phyloP scores from a whole-genome alignment of 2,329 filamentous ascomycete genomes.

The Macroventuria anomochaeta region DNA sequence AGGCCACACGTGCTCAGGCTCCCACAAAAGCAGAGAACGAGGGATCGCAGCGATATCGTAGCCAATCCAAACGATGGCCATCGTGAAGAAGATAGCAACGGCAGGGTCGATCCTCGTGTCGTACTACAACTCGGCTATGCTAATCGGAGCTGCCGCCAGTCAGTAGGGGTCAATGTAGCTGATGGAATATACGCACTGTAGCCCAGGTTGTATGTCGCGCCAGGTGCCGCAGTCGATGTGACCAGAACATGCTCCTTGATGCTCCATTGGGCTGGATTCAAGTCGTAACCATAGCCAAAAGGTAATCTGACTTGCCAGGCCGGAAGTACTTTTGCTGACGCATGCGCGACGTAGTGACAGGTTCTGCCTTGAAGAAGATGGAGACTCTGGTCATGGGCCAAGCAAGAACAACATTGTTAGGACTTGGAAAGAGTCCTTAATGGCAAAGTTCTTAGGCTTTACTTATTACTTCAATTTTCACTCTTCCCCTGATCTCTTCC shows the following conservation, averaged over 20 bases:
- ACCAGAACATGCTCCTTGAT: conserved; percentile 65
- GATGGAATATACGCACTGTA: no score
- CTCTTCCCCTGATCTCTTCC: no score
- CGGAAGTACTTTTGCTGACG: conserved; percentile 60
- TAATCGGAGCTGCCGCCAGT: conserved; percentile 47
- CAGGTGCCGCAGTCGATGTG: conserved; percentile 53
- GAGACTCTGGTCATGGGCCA: no score
- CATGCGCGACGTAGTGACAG: conserved; percentile 61
- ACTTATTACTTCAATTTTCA: no score
- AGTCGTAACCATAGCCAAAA: conserved; percentile 56
- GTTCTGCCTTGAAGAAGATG: conserved; percentile 68
- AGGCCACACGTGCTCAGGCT: conserved; percentile 62
- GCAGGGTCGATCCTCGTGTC: conserved; percentile 59
- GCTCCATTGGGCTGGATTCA: conserved; percentile 64
- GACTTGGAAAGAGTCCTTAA: no score
- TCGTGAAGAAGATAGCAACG: conserved; percentile 67
- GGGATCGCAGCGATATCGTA: conserved; percentile 66
- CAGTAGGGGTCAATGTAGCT: no score
- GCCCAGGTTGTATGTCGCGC: conserved; percentile 40
- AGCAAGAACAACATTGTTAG: no score
- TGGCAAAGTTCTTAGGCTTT: no score
- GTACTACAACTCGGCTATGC: conserved; percentile 65
- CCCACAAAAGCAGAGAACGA: conserved; percentile 64
- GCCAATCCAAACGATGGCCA: conserved; percentile 63
- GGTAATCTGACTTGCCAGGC: conserved; percentile 57